A percentile compares a stretch with the other conserved stretches of the same genome.
Conservation (phyloP, 257 asterid genomes). For the Linaria vulgaris region DNA sequence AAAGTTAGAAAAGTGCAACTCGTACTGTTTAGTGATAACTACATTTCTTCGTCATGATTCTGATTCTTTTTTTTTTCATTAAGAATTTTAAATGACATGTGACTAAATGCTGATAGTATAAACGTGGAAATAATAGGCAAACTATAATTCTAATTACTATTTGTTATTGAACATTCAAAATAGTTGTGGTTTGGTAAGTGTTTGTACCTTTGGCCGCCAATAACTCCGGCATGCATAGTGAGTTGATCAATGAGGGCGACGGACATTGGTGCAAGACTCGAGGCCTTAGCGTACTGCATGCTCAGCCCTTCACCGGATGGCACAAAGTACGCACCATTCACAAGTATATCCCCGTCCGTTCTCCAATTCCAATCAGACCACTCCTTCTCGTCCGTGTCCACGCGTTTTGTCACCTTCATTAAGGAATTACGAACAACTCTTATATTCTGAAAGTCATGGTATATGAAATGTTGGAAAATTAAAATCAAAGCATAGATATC, state of each 20-base stretch:
- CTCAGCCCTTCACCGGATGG: conserved; percentile 70
- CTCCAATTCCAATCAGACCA: conserved; percentile 96
- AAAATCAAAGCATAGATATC: too few species aligned
- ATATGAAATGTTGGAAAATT: too few species aligned
- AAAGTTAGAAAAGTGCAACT: background rate
- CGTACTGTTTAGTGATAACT: too few species aligned
- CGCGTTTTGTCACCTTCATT: conserved; percentile 72
- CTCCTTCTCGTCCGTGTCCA: conserved; percentile 53
- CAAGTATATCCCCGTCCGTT: conserved; percentile 72
- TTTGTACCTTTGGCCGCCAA: conserved; percentile 65
- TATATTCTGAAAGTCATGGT: too few species aligned
- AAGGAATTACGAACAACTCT: background rate
- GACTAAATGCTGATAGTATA: too few species aligned
- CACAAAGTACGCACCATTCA: conserved; percentile 81
- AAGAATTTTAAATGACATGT: too few species aligned
- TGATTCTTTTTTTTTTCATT: too few species aligned
- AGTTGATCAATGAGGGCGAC: conserved; percentile 55
- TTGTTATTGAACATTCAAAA: background rate
- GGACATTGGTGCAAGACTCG: conserved; percentile 51
- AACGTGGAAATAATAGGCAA: too few species aligned
- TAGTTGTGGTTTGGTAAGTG: background rate
- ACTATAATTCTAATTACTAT: too few species aligned
- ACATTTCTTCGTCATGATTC: background rate
- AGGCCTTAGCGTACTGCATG: conserved; percentile 50
- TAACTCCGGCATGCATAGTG: conserved; percentile 68